Evolutionary conservation across 2,329 filamentous ascomycete species (phyloP), one percentile per base, ranked within the genome.

Genomic region (Allantophomopsis lycopodina): DNA sequence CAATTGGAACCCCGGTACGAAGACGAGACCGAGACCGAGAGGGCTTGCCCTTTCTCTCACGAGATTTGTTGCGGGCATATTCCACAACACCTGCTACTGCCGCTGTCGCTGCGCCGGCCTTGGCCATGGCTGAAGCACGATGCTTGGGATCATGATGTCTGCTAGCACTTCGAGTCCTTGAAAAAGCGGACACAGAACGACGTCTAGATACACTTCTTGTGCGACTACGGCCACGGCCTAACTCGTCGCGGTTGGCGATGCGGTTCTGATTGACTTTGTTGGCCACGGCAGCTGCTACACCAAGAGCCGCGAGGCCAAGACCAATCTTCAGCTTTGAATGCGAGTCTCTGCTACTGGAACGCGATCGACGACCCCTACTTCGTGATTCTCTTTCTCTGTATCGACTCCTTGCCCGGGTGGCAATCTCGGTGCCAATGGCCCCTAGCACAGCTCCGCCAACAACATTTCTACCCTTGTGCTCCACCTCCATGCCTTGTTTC

Each of bases 251-350:
- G 35, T 78, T 71, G 35, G 69, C 56, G 50, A 73, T 76, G 55
- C 65, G 71, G 48, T 69, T 66, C 45, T 77, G 69, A 52, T 73
- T 70, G 50, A 77, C 78, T 52, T 79, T 78, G 45, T 73, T 68
- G 5, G 75, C 75, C n/a, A 75, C 76, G 3, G 75, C 74, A 15
- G 76, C 71, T 7, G 75, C 76, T 17, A 79, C 62, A 13, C 74
- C 75, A 16, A 76, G 73, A 8, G 74, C 75, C 7, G 76, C 76
- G 33, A 79, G 64, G 23, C 74, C 76, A 16, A 79, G 60, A 16
- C 73, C 75, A 2, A 72, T 76, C 55, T 76, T 76, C 40, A 79
- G 60, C 37, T 66, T 66, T 33, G 63, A 66, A 46, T 63, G 62
- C 46, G 41, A 54, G 53, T 41, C 50, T 60, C 48, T 54, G 44